These are phyloP conservation scores for Pseudogymnoascus verrucosus DNA, from an alignment of 2,329 filamentous ascomycete genomes.

Conservation along the genomic window DNA sequence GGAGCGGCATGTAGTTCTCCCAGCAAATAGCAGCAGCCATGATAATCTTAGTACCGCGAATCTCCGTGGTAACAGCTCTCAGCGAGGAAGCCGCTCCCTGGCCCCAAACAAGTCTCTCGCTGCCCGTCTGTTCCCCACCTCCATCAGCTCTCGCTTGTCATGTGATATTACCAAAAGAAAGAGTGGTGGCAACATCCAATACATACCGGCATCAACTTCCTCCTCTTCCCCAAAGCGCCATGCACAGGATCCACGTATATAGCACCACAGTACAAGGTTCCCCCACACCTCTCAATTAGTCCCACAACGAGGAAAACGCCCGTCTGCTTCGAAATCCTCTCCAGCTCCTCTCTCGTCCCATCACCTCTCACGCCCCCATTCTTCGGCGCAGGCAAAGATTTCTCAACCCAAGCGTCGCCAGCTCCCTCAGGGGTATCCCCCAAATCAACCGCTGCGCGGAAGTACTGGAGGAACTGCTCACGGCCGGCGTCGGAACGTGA, in stretches of 20 bases:
- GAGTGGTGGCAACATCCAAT: not conserved
- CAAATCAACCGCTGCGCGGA: constrained; percentile 69
- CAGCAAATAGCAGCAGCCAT: constrained; percentile 87
- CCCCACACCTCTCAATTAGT: constrained; percentile 69
- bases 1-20: constrained; percentile 93
- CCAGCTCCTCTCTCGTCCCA: constrained; percentile 72
- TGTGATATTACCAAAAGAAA: not conserved
- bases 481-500: constrained; percentile 59
- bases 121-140: constrained; percentile 48
- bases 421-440: constrained; percentile 69
- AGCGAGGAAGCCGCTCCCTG: constrained; percentile 75
- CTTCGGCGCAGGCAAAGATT: constrained; percentile 40
- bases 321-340: constrained; percentile 65
- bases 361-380: constrained; percentile 50
- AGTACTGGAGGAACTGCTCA: constrained; percentile 77
- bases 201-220: constrained; percentile 83
- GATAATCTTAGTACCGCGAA: constrained; percentile 71
- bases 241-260: constrained; percentile 71
- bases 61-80: constrained; percentile 67
- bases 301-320: constrained; percentile 78
- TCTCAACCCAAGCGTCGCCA: constrained; percentile 63
- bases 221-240: constrained; percentile 72
- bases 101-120: constrained; percentile 80
- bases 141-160: not conserved
- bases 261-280: constrained; percentile 74